These are phyloP conservation scores for Daucus carota DNA, from an alignment of 129 eudicot species.

Conservation along the genomic window DNA sequence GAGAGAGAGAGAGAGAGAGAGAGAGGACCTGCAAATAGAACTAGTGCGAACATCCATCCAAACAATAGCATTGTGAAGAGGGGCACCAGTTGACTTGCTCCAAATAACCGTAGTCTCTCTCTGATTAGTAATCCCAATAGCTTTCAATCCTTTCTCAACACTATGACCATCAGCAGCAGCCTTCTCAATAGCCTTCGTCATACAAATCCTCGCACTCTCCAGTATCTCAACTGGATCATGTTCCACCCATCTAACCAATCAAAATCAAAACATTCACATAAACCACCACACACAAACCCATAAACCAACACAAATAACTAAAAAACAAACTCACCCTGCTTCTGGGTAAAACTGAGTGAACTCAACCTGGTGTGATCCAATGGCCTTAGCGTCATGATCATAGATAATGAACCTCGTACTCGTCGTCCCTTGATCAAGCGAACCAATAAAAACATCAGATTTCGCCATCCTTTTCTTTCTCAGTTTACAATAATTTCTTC, in stretches of 20 bases:
- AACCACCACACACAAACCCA: neutral
- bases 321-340: slow-evolving; percentile 60
- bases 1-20: no score
- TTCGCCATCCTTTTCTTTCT: slow-evolving; percentile 41
- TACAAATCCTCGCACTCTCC: slow-evolving; percentile 74
- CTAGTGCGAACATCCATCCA: slow-evolving; percentile 98
- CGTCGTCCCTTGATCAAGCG: slow-evolving; percentile 97
- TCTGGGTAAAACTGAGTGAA: slow-evolving; percentile 89
- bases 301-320: no score
- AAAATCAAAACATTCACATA: neutral
- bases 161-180: slow-evolving; percentile 72
- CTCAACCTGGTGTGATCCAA: slow-evolving; percentile 96
- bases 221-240: slow-evolving; percentile 95
- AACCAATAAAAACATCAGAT: slow-evolving; percentile 52
- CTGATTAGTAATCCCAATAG: slow-evolving; percentile 87
- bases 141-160: slow-evolving; percentile 69
- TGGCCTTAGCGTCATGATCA: slow-evolving; percentile 39
- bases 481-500: no score
- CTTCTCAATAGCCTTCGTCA: slow-evolving; percentile 77
- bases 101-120: slow-evolving; percentile 93
- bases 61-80: slow-evolving; percentile 88
- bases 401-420: slow-evolving; percentile 95
- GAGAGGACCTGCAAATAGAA: slow-evolving; percentile 80
- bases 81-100: slow-evolving; percentile 82
- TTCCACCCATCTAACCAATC: slow-evolving; percentile 76